Evolutionary conservation across 1,284 basidiomycete genomes (phyloP), one percentile per base, ranked within the genome.

Genomic region (Leccinum subrobustum): DNA sequence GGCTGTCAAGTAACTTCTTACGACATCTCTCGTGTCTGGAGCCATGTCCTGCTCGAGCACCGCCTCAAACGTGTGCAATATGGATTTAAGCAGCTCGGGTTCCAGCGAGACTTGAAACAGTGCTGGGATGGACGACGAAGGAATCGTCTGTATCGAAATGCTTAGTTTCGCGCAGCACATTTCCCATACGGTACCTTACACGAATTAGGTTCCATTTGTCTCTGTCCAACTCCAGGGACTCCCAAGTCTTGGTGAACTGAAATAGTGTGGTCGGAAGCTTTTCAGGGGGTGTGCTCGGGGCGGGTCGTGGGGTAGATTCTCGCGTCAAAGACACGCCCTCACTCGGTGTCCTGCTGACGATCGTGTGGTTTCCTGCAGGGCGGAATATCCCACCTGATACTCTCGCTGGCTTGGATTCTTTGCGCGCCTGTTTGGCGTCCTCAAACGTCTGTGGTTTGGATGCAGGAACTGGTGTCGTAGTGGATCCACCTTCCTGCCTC

Each of bases 71-170:
- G 79, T 80, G 42, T 78, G 72, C 12, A 91, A 72, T 23, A 91
- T 78, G 2, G 83, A 81, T 3, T 77, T 77, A 7, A 92, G 79
- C 16, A 88, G 67, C 1, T 78, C 69, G 0, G 90, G 81, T 52
- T 90, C 89, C 29, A 92, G 77, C 0, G 88, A 88, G 0, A 77
- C 83, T 66, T 87, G 81, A 73, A 88, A 89, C 50, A 91, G 72
- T 0, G 76, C 63, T 0, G 86, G 85, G 11, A 91, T 71, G n/a
- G 76, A 73, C 6, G 74, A 51, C 0, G 88, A 83, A 0, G 81
- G 73, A 52, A 91, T 78, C 44, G 77, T 78, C 83, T 89, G 65
- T 42, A 59, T 47, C 18, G 18, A 47, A 47, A 20, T 47, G 11
- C 44, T 47, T 12, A 47, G 44, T 47, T 47, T 47, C 18, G 42